Evolutionary conservation across 805 yeast genomes (phyloP).

Genomic region (Zygoascus flipseniorum): DNA sequence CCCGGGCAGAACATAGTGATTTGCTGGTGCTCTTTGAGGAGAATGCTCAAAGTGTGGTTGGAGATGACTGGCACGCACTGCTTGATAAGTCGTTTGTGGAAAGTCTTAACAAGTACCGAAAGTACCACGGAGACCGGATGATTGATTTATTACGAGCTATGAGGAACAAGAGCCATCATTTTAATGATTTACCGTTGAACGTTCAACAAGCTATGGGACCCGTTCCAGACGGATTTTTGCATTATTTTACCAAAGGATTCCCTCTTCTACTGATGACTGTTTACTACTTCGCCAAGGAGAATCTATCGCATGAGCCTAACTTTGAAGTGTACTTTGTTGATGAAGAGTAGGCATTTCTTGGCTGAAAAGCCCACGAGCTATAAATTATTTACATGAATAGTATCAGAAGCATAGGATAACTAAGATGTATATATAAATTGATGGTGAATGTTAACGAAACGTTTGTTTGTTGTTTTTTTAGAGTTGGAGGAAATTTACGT

Average conservation of each 20-base stretch:
- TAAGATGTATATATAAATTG: too few relatives aligned
- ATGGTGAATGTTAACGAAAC: too few relatives aligned
- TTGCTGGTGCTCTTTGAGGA: conserved; percentile 49
- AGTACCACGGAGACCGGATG: conserved; percentile 67
- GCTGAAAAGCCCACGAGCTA: too few relatives aligned
- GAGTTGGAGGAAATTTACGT: too few relatives aligned
- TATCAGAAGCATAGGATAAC: too few relatives aligned
- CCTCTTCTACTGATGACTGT: conserved; percentile 73
- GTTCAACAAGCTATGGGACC: conserved; percentile 64
- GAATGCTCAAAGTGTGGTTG: conserved; percentile 36
- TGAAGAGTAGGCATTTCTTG: not conserved
- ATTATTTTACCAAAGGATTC: conserved; percentile 64
- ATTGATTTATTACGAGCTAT: conserved; percentile 84
- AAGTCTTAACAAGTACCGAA: conserved; percentile 84
- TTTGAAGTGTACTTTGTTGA: conserved; percentile 36
- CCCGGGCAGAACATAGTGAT: conserved; percentile 68
- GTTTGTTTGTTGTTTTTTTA: too few relatives aligned
- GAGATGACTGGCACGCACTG: conserved; percentile 66
- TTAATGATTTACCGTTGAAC: conserved; percentile 71
- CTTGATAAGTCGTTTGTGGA: conserved; percentile 69
- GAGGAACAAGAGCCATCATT: conserved; percentile 92
- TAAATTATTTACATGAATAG: too few relatives aligned
- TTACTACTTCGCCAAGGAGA: conserved; percentile 50
- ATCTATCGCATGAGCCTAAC: conserved; percentile 56
- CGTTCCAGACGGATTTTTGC: conserved; percentile 75